Evolutionary conservation across 805 yeast genomes (phyloP), one percentile per base, ranked within the genome.

Genomic region (Candida montana): DNA sequence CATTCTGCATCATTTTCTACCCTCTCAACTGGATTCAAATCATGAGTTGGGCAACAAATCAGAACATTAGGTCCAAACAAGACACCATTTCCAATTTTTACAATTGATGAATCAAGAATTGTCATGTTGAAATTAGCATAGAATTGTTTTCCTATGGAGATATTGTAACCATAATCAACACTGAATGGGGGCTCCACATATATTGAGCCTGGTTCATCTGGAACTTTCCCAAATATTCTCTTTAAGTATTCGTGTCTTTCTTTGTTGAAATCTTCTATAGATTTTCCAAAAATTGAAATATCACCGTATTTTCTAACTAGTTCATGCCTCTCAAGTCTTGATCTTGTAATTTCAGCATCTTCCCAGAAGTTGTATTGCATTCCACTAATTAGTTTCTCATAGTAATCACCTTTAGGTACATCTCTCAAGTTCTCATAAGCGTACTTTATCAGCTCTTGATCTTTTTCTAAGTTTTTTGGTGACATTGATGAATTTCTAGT

Each of bases 151-250:
- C 88, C 90, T 15, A 80, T 48, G 12, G 55, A 56, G 26, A 73
- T 64, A 58, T 83, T 83, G 57, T 65, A 73, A 0, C 90, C 91
- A 52, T 80, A 82, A 57, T 83, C 90, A 33, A 79, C 74, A 47
- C 47, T 64, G 50, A 76, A 71, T 4, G 86, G 87, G 12, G 41
- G 36, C 2, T 80, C 70, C 55, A 66, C 10, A 57, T 45, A 18
- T 29, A 27, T 45, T 35, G 62, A 59, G 10, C 36, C 30, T 6
- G 36, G 30, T 11, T 62, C 49, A 32, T 73, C 76, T 17, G 65
- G 54, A 19, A 32, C 11, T 24, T 59, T 57, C 11, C 87, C 87
- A 37, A 81, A 67, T 15, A 80, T 57, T 15, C 54, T 54, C 12
- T 48, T 46, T 24, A 77, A 53, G 47, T 59, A 57, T 16, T 55